Evolutionary conservation across 1,284 basidiomycete genomes (phyloP).

Genomic region (Cystobasidium slooffiae): DNA sequence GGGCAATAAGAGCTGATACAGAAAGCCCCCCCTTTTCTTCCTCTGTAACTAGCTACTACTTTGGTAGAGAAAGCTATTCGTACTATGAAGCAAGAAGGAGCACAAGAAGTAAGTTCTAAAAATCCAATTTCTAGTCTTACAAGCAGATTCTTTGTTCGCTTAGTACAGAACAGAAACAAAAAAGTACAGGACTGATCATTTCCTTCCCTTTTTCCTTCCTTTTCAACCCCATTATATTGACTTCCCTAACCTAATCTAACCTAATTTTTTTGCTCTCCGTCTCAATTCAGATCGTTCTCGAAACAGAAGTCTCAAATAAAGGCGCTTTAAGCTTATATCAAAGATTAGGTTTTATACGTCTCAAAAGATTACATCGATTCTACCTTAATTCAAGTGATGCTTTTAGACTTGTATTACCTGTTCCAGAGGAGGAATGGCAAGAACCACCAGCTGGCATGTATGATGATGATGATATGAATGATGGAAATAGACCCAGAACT

Average conservation of each 20-base stretch:
- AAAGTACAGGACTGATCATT: too few relatives aligned
- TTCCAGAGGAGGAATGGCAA: slow-evolving; percentile 42
- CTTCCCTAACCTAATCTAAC: too few relatives aligned
- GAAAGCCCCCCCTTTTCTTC: too few relatives aligned
- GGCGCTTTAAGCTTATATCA: slow-evolving; percentile 87
- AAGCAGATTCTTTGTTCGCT: too few relatives aligned
- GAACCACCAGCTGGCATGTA: neutral
- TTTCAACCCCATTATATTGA: too few relatives aligned
- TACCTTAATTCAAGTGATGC: slow-evolving; percentile 75
- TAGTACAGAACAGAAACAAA: too few relatives aligned
- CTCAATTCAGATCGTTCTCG: slow-evolving; percentile 77
- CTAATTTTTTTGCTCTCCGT: slow-evolving; percentile 4
- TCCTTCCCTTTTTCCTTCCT: too few relatives aligned
- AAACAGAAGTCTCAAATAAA: slow-evolving; percentile 93
- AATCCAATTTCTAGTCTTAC: neutral
- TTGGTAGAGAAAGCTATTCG: slow-evolving; percentile 78
- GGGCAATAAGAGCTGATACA: too few relatives aligned
- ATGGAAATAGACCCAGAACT: slow-evolving; percentile 1
- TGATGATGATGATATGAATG: slow-evolving; percentile 6
- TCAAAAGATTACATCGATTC: slow-evolving; percentile 92
- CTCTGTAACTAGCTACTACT: slow-evolving; percentile 65
- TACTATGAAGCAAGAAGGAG: slow-evolving; percentile 76
- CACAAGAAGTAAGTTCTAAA: slow-evolving; percentile 71
- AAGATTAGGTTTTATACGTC: slow-evolving; percentile 89
- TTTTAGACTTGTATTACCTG: slow-evolving; percentile 40